phyloP scores from a whole-genome alignment of 2,329 filamentous ascomycete species.

The Colletotrichum shisoi region DNA sequence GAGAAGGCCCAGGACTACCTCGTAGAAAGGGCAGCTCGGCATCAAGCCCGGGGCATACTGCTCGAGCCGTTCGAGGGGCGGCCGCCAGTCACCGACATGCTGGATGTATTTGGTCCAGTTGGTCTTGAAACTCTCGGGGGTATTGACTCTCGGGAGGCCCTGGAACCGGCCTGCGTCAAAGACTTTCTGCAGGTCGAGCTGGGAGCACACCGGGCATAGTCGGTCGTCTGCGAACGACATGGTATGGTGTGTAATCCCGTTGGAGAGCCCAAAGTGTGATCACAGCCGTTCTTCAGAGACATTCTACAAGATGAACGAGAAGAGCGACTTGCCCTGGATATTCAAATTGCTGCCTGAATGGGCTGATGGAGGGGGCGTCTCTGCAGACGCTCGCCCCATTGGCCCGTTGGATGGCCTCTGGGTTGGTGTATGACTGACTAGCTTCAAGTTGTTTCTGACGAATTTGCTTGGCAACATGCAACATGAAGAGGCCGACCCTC shows the following conservation, averaged over 20 bases:
- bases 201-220: conserved; percentile 17
- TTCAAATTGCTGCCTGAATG: background rate
- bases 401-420: background rate
- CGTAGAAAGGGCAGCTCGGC: conserved; percentile 18
- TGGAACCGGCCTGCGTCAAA: conserved; percentile 8
- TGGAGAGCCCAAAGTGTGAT: background rate
- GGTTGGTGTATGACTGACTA: background rate
- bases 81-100: conserved; percentile 13
- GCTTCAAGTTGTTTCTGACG: background rate
- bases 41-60: conserved; percentile 8
- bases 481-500: background rate
- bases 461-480: background rate
- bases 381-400: background rate
- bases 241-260: background rate
- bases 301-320: background rate
- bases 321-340: background rate
- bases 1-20: background rate
- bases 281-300: background rate
- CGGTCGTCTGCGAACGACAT: conserved; percentile 13
- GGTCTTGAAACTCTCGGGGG: background rate
- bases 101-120: conserved; percentile 22
- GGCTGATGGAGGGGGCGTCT: background rate
- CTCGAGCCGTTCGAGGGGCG: background rate
- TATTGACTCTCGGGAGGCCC: background rate
- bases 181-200: background rate